These are phyloP conservation scores for Physcomitrium patens DNA, from an alignment of 225 moss, liverwort and hornwort genomes.

Conservation along the genomic window DNA sequence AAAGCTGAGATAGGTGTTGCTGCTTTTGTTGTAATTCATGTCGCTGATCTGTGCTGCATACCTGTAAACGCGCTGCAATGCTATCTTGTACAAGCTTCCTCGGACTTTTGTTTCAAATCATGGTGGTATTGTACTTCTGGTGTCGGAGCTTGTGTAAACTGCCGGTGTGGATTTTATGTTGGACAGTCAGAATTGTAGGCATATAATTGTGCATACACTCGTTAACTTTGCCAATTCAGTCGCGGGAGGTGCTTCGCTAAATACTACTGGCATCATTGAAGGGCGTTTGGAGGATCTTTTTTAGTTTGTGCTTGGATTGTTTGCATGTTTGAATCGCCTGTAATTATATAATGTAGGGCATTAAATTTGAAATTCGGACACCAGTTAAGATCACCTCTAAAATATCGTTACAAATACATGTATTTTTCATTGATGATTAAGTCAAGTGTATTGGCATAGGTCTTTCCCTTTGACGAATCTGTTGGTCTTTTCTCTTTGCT, in stretches of 20 bases:
- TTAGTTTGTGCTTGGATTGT: slow-evolving; percentile 1
- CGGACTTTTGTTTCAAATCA: slow-evolving; percentile 3
- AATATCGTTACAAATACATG: no score
- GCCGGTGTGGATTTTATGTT: neutral
- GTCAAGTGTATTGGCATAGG: no score
- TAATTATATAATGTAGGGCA: neutral
- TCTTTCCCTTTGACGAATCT: no score
- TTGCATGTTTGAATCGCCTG: neutral
- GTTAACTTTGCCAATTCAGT: neutral
- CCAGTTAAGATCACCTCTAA: neutral
- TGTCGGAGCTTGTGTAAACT: slow-evolving; percentile 18
- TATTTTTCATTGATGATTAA: no score
- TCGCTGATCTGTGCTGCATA: slow-evolving; percentile 20
- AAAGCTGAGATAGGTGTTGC: slow-evolving; percentile 17
- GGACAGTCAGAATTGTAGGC: slow-evolving; percentile 4
- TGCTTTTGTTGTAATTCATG: slow-evolving; percentile 21
- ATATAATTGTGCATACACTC: neutral
- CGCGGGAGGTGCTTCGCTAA: neutral
- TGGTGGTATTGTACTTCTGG: slow-evolving; percentile 23
- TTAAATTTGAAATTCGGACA: slow-evolving; percentile 6
- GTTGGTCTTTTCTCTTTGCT: no score
- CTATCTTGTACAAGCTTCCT: slow-evolving; percentile 11
- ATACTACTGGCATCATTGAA: slow-evolving; percentile 7
- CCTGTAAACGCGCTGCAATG: slow-evolving; percentile 14
- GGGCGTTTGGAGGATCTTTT: neutral